phyloP scores from a whole-genome alignment of 2,329 filamentous ascomycete genomes.

The Phyllosticta citribraziliensis region DNA sequence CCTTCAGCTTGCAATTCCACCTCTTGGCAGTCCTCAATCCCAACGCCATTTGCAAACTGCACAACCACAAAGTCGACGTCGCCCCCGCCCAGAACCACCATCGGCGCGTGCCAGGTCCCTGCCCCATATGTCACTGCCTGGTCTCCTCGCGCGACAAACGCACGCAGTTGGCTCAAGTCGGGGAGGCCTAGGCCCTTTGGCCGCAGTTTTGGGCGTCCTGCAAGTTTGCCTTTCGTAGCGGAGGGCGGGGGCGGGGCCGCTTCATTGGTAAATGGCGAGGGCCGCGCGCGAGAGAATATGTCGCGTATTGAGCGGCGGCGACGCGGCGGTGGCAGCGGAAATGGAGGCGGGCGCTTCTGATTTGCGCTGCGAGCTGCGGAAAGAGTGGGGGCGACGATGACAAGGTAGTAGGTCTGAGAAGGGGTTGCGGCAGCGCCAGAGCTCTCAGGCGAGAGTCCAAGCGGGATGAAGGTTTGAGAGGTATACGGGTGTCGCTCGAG shows the following conservation, averaged over 20 bases:
- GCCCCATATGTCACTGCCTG: conserved; percentile 88
- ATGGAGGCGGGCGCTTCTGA: conserved; percentile 30
- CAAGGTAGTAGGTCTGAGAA: conserved; percentile 53
- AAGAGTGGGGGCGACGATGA: conserved; percentile 78
- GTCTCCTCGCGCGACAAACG: conserved; percentile 66
- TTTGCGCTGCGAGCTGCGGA: conserved; percentile 21
- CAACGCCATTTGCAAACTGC: conserved; percentile 79
- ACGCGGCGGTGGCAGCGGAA: conserved; percentile 28
- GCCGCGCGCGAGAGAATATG: conserved; percentile 32
- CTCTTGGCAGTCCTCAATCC: conserved; percentile 80
- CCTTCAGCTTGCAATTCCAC: conserved; percentile 36
- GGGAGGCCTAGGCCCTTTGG: conserved; percentile 52
- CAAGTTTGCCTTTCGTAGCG: conserved; percentile 18
- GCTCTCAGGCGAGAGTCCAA: conserved; percentile 40
- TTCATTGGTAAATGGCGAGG: conserved; percentile 43
- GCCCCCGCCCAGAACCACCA: conserved; percentile 69
- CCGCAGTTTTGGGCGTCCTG: conserved; percentile 9
- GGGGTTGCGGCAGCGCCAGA: conserved; percentile 25
- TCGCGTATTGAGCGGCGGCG: conserved; percentile 24
- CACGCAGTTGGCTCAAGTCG: conserved; percentile 58
- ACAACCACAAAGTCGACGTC: conserved; percentile 79
- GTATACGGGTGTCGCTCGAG: conserved; percentile 92
- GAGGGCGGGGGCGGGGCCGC: conserved; percentile 26
- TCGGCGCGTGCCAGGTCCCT: conserved; percentile 93
- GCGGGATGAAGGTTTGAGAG: conserved; percentile 82